Base-by-base conservation (phyloP, 2,329 filamentous ascomycete species). In the Ilyonectria mors-panacis region DNA sequence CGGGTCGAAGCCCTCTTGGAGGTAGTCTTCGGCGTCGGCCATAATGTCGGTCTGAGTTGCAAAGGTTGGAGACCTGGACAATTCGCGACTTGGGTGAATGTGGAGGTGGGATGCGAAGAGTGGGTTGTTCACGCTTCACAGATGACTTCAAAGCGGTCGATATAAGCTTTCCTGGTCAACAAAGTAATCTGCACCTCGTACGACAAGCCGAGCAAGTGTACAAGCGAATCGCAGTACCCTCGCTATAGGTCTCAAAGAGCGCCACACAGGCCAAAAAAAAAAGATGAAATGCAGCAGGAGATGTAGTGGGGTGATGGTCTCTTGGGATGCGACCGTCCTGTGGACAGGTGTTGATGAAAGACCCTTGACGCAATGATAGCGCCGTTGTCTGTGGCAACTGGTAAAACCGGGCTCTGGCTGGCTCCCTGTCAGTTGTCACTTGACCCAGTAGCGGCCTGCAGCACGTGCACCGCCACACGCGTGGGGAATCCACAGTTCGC, bases 1-100 rank as follows among this genome's bases (percentile, higher is more conserved):
- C 21, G 96, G 91, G 79, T 99, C 94, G 79, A 98, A 98, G 75
- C 89, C 93, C 61, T 93, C 88, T 77, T 95, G 90, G 35, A 98
- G 91, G 79, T 98, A 99, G 73, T 94, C 93, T 73, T 95, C 93
- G 70, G 89, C 84, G 76, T 92, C 89, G 30, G 87, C 87, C 89
- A 91, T 91, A 72, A 59, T 81, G 73, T 62, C n/a, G 39, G 26
- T 51, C 64, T 67, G 58, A 65, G 55, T 65, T 39, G 55, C 61
- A 59, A 63, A 59, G 37, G 21, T 23, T 47, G 61, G 57, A 68
- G 59, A 57, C 44, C 57, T 59, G 48, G 59, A 63, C 28, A 35
- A 44, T 62, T 53, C 42, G 50, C 33, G 30, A 39, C 44, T 50
- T 37, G 63, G n/a, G 54, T 56, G 61, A 63, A 57, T 67, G 47